phyloP scores from a whole-genome alignment of 108 stramenopile genomes.

The Nannochloropsis salina region DNA sequence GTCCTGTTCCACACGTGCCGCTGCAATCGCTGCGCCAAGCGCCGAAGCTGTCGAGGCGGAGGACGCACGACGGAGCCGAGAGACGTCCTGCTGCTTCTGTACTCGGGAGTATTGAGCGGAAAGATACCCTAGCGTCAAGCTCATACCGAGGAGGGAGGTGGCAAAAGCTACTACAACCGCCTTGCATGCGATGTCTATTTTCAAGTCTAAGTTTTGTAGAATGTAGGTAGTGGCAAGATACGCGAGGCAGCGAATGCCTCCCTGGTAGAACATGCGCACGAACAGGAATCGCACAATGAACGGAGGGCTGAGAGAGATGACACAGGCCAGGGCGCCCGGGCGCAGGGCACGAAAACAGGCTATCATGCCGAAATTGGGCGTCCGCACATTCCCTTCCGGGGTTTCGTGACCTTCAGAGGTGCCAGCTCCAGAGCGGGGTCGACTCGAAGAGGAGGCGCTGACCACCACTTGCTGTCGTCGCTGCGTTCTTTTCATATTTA shows the following conservation, averaged over 20 bases:
- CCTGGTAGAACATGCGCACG: not conserved
- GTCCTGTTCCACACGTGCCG: constrained; percentile 5
- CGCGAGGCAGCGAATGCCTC: not conserved
- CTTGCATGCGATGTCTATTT: not conserved
- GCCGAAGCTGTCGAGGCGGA: not conserved
- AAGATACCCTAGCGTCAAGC: not conserved
- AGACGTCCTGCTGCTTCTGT: not conserved
- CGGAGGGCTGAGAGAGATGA: not conserved
- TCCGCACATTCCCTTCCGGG: not conserved
- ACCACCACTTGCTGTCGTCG: not conserved
- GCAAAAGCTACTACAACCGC: not conserved
- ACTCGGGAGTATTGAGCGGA: not conserved
- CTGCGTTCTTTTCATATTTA: not conserved
- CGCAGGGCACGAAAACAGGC: not conserved
- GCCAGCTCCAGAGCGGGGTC: not conserved
- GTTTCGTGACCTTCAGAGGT: not conserved
- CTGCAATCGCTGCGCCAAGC: not conserved
- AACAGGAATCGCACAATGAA: not conserved
- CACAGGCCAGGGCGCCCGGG: not conserved
- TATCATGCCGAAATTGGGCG: not conserved
- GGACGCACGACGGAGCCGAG: not conserved
- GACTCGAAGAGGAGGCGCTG: not conserved
- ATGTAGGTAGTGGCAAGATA: not conserved
- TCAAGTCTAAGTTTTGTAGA: not conserved
- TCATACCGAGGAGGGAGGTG: not conserved